These are phyloP conservation scores for Paramecium bursaria DNA, from an alignment of 73 alveolate species.

Conservation along the genomic window DNA sequence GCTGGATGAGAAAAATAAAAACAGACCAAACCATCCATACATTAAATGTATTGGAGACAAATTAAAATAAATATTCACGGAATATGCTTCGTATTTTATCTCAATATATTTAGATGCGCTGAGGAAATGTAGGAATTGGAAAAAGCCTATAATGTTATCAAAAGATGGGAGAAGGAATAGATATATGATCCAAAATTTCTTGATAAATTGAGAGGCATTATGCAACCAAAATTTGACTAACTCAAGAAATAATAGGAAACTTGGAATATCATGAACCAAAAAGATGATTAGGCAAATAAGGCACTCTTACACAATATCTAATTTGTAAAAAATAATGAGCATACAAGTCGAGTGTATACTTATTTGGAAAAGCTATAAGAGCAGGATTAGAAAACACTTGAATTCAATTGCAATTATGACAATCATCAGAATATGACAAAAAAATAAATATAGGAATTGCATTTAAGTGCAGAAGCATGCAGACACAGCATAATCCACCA, in stretches of 20 bases:
- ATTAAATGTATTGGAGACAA: constrained; percentile 17
- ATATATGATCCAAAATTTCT: constrained; percentile 23
- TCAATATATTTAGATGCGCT: not conserved
- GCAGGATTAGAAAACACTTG: constrained; percentile 16
- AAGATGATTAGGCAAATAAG: constrained; percentile 49
- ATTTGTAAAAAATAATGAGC: constrained; percentile 3
- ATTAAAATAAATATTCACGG: constrained; percentile 3
- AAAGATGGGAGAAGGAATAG: constrained; percentile 52
- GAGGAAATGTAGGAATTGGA: constrained; percentile 34
- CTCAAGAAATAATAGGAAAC: constrained; percentile 38
- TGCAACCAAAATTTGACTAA: constrained; percentile 44
- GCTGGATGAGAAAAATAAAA: constrained; percentile 7
- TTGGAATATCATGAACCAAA: constrained; percentile 20
- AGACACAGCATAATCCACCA: constrained; percentile 12
- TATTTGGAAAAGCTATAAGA: constrained; percentile 13
- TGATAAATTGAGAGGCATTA: not conserved
- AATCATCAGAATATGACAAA: constrained; percentile 8
- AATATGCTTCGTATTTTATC: not conserved
- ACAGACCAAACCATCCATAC: constrained; percentile 9
- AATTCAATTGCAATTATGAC: constrained; percentile 41
- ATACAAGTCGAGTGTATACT: not conserved
- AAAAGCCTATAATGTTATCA: constrained; percentile 25
- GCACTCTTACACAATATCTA: constrained; percentile 36
- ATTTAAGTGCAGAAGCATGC: not conserved
- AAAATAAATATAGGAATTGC: not conserved